These are phyloP conservation scores for Dimocarpus longan DNA, from an alignment of 345 rosid genomes.

Conservation along the genomic window DNA sequence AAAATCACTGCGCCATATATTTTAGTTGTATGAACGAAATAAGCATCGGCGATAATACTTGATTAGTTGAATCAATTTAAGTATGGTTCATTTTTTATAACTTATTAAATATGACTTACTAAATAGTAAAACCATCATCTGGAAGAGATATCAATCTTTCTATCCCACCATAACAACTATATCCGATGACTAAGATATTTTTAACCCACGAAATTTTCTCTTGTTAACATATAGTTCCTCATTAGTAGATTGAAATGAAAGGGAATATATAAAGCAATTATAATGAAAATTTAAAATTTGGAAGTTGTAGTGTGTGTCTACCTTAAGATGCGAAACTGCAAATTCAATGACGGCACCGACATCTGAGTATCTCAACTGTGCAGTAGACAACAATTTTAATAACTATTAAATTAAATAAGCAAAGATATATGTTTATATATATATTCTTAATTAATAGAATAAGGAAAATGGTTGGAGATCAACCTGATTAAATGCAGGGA, in stretches of 20 bases:
- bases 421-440: neutral
- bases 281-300: too few species aligned
- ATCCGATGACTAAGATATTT: conserved; percentile 32
- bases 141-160: conserved; percentile 23
- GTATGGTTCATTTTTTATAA: neutral
- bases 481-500: conserved; percentile 57
- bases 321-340: conserved; percentile 10
- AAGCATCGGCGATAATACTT: neutral
- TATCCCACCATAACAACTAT: conserved; percentile 33
- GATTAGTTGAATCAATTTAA: neutral
- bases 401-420: neutral
- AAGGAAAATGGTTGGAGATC: neutral
- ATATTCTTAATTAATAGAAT: neutral
- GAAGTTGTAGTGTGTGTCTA: neutral
- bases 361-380: conserved; percentile 26
- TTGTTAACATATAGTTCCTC: neutral
- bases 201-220: conserved; percentile 11
- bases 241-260: neutral
- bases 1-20: conserved; percentile 26
- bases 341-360: conserved; percentile 33
- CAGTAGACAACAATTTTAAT: neutral
- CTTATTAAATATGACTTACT: conserved; percentile 6
- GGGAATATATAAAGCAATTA: too few species aligned
- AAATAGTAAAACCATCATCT: conserved; percentile 6
- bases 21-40: too few species aligned